Evolutionary conservation across 2,329 filamentous ascomycete species (phyloP).

Genomic region (Mycocentrospora acerina): DNA sequence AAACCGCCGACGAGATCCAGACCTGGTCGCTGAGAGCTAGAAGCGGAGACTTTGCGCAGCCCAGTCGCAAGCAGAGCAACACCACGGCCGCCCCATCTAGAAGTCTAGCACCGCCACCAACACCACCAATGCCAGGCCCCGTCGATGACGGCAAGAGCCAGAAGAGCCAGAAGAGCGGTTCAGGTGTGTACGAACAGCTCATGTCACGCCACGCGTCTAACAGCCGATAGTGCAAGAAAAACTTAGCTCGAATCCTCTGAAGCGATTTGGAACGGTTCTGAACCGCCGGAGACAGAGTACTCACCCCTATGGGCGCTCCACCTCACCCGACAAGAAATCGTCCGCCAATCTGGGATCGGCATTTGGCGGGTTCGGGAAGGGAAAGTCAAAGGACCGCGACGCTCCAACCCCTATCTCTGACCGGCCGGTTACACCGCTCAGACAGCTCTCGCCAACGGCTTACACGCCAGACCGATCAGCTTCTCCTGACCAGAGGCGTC

Average conservation of each 20-base stretch:
- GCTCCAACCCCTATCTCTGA: slow-evolving; percentile 36
- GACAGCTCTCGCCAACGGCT: slow-evolving; percentile 30
- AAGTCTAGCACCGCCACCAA: slow-evolving; percentile 37
- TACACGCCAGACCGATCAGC: slow-evolving; percentile 34
- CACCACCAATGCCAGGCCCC: slow-evolving; percentile 34
- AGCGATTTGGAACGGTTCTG: slow-evolving; percentile 45
- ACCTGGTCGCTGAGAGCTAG: slow-evolving; percentile 60
- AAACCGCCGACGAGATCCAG: slow-evolving; percentile 83
- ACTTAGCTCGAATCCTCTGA: slow-evolving; percentile 41
- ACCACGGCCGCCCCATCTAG: slow-evolving; percentile 28
- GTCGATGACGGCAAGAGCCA: slow-evolving; percentile 58
- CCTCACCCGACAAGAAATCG: slow-evolving; percentile 55
- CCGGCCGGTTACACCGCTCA: slow-evolving; percentile 36
- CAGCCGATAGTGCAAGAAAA: slow-evolving; percentile 35
- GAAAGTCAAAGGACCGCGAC: slow-evolving; percentile 64
- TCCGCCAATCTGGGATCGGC: slow-evolving; percentile 57
- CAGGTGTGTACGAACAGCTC: slow-evolving; percentile 37
- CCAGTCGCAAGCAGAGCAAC: slow-evolving; percentile 36
- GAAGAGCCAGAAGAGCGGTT: slow-evolving; percentile 47
- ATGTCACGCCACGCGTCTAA: slow-evolving; percentile 5
- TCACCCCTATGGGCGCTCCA: slow-evolving; percentile 41
- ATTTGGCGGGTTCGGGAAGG: slow-evolving; percentile 64
- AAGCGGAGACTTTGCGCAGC: slow-evolving; percentile 38
- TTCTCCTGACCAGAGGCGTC: slow-evolving; percentile 35
- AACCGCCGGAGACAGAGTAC: slow-evolving; percentile 41